These are phyloP conservation scores for Polygonum aviculare DNA, from an alignment of 148 eudicot genomes.

Conservation along the genomic window DNA sequence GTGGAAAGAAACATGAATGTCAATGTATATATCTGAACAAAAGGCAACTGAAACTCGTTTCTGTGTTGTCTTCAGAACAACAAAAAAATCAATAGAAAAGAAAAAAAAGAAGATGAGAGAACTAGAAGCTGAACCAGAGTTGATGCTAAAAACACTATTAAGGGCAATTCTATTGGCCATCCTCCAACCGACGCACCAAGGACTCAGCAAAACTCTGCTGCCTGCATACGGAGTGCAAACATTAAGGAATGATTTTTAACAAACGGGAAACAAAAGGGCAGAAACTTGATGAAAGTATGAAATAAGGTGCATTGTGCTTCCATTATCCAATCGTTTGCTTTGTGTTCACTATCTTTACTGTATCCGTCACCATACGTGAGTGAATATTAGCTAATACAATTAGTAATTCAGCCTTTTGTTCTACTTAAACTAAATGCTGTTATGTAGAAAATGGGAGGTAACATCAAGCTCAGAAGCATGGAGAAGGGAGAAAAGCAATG, in stretches of 20 bases:
- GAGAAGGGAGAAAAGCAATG: neutral
- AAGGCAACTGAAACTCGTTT: no score
- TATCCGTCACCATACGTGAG: neutral
- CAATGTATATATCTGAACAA: no score
- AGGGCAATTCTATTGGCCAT: constrained; percentile 19
- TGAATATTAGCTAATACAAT: no score
- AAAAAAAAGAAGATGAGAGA: no score
- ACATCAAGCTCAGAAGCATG: neutral
- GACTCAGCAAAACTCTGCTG: constrained; percentile 78
- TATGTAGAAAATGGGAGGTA: neutral
- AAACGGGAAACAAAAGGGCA: no score
- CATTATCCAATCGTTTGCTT: neutral
- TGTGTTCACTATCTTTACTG: neutral
- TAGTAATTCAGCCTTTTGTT: neutral
- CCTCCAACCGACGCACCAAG: constrained; percentile 46
- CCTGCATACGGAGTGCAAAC: constrained; percentile 28
- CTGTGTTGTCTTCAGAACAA: no score
- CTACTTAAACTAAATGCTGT: neutral
- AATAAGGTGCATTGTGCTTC: neutral
- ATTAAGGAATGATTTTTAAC: neutral
- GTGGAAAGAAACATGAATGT: no score
- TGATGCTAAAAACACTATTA: neutral
- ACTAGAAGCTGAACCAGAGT: neutral
- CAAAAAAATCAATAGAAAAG: no score
- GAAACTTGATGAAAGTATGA: neutral